These are phyloP conservation scores for Gelatoporia subvermispora DNA, from an alignment of 768 basidiomycete genomes.

Conservation along the genomic window DNA sequence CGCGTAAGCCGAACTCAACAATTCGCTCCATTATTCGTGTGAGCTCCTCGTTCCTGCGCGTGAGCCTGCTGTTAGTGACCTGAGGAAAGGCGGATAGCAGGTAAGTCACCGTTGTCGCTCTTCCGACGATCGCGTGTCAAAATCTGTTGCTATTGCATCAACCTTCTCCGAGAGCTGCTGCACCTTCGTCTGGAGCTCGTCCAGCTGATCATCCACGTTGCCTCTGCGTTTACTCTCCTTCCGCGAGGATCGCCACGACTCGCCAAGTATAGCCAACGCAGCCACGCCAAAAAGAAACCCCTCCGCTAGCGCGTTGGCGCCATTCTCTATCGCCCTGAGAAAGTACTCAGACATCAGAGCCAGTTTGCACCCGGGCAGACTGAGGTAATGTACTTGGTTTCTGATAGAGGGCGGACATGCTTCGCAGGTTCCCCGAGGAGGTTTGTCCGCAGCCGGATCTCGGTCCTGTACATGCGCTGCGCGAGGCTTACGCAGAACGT, in stretches of 20 bases:
- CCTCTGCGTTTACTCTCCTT: slow-evolving; percentile 68
- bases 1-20: slow-evolving; percentile 61
- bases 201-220: slow-evolving; percentile 66
- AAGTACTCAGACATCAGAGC: neutral
- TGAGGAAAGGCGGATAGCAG: neutral
- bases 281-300: slow-evolving; percentile 82
- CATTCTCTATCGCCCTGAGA: slow-evolving; percentile 75
- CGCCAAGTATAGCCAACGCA: slow-evolving; percentile 65
- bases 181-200: slow-evolving; percentile 46
- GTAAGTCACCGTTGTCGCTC: slow-evolving; percentile 39
- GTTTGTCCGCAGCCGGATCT: slow-evolving; percentile 66
- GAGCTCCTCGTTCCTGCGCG: slow-evolving; percentile 59
- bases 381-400: slow-evolving; percentile 49
- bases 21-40: slow-evolving; percentile 58
- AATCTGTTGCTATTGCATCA: slow-evolving; percentile 32
- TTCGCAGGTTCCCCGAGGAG: slow-evolving; percentile 74
- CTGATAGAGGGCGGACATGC: slow-evolving; percentile 71
- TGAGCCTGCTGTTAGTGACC: neutral
- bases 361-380: neutral
- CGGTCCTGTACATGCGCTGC: slow-evolving; percentile 71
- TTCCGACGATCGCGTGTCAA: slow-evolving; percentile 42
- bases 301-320: slow-evolving; percentile 80
- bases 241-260: slow-evolving; percentile 70
- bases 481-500: slow-evolving; percentile 67
- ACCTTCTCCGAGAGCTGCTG: slow-evolving; percentile 40